These are phyloP conservation scores for Cubamyces lactineus DNA, from an alignment of 768 basidiomycete species.

Conservation along the genomic window DNA sequence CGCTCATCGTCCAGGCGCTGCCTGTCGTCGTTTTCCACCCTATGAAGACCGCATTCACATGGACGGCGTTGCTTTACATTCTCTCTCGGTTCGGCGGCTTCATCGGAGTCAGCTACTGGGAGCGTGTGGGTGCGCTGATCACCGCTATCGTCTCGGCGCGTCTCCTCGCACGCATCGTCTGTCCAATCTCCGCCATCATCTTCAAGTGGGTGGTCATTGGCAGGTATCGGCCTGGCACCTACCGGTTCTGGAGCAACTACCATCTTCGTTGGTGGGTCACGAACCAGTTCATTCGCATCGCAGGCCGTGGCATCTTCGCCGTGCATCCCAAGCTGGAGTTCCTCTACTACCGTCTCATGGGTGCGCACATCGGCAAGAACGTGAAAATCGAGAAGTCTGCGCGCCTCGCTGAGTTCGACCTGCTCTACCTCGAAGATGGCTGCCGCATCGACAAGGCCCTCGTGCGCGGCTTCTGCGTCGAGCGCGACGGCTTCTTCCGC, in stretches of 20 bases:
- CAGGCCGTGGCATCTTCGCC: conserved; percentile 48
- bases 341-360: conserved; percentile 50
- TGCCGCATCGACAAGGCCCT: conserved; percentile 46
- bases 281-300: conserved; percentile 42
- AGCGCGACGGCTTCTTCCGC: conserved; percentile 48
- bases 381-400: conserved; percentile 45
- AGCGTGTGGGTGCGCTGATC: conserved; percentile 40
- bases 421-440: conserved; percentile 47
- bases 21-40: conserved; percentile 50
- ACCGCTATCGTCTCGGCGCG: conserved; percentile 41
- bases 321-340: conserved; percentile 41
- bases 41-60: conserved; percentile 47
- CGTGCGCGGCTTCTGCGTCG: conserved; percentile 49
- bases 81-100: conserved; percentile 40
- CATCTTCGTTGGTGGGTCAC: conserved; percentile 51
- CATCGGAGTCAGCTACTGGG: conserved; percentile 38
- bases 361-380: conserved; percentile 46
- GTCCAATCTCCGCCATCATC: conserved; percentile 43
- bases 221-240: conserved; percentile 36
- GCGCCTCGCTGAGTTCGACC: conserved; percentile 47
- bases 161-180: conserved; percentile 39
- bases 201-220: conserved; percentile 55
- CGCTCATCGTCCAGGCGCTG: conserved; percentile 45
- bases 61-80: conserved; percentile 45
- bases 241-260: conserved; percentile 42